phyloP scores from a whole-genome alignment of 75 land plant genomes.

The Isoetes taiwanensis region DNA sequence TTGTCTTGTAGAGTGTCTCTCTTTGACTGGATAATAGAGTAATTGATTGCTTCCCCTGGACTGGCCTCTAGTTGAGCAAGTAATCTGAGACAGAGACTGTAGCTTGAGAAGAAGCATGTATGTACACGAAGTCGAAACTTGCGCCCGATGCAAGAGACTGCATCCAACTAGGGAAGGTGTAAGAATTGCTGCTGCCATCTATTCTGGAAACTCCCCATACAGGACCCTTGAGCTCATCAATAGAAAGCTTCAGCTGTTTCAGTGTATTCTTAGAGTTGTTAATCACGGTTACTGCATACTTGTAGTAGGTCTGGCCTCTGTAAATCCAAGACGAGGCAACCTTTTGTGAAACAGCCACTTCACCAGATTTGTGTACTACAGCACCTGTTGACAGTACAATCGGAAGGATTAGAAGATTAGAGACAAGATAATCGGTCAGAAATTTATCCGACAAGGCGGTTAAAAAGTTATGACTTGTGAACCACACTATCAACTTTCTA shows the following conservation, averaged over 20 bases:
- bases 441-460: too few species aligned
- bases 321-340: slow-evolving; percentile 26
- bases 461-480: too few species aligned
- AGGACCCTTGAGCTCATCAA: background rate
- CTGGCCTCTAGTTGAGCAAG: too few species aligned
- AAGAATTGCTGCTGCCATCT: background rate
- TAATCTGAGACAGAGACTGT: slow-evolving; percentile 12
- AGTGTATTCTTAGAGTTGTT: background rate
- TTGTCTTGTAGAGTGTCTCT: too few species aligned
- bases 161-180: slow-evolving; percentile 1
- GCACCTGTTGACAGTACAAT: too few species aligned
- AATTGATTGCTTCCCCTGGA: too few species aligned
- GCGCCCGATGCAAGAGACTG: background rate
- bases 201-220: background rate
- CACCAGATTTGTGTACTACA: too few species aligned
- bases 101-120: background rate
- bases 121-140: background rate
- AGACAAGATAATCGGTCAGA: too few species aligned
- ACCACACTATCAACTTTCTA: too few species aligned
- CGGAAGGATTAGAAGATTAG: too few species aligned
- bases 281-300: background rate
- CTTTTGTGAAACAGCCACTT: slow-evolving; percentile 33
- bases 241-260: background rate
- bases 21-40: too few species aligned
- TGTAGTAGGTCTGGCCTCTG: background rate